Evolutionary conservation across 768 basidiomycete genomes (phyloP).

Genomic region (Termitomyces sp.): DNA sequence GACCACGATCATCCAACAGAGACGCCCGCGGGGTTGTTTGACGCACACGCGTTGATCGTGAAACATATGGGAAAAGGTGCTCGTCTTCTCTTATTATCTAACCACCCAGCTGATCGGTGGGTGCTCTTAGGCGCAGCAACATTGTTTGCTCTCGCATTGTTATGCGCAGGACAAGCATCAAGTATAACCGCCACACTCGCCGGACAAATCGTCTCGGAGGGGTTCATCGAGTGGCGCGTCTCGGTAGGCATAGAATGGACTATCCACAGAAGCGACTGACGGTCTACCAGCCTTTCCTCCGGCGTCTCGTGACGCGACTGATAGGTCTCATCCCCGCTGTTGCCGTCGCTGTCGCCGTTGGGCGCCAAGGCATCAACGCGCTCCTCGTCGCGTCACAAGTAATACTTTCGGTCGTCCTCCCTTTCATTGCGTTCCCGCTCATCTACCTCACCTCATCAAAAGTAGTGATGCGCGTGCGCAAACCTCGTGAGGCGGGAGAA

Average conservation of each 20-base stretch:
- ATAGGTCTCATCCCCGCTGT: conserved; percentile 71
- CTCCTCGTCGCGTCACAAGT: conserved; percentile 80
- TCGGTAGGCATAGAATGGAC: conserved; percentile 37
- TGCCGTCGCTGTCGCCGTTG: conserved; percentile 64
- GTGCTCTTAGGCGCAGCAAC: conserved; percentile 49
- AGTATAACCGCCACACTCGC: conserved; percentile 76
- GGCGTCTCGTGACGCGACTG: conserved; percentile 67
- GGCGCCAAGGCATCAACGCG: conserved; percentile 57
- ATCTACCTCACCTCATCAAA: conserved; percentile 64
- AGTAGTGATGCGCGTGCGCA: conserved; percentile 59
- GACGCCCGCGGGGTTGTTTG: conserved; percentile 62
- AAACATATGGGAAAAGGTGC: conserved; percentile 53
- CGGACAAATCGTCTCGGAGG: conserved; percentile 78
- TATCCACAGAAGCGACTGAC: neutral
- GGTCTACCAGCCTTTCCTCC: conserved; percentile 44
- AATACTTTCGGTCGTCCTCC: conserved; percentile 66
- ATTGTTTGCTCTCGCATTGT: conserved; percentile 72
- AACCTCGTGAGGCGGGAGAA: conserved; percentile 16
- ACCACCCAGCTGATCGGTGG: conserved; percentile 6
- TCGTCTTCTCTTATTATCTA: neutral
- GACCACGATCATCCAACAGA: conserved; percentile 15
- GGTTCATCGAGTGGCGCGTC: conserved; percentile 74
- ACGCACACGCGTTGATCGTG: conserved; percentile 62
- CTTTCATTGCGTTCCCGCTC: conserved; percentile 71
- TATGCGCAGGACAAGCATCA: conserved; percentile 76